Conservation (phyloP, 169 alveolate genomes). For the Plasmodium blacklocki region DNA sequence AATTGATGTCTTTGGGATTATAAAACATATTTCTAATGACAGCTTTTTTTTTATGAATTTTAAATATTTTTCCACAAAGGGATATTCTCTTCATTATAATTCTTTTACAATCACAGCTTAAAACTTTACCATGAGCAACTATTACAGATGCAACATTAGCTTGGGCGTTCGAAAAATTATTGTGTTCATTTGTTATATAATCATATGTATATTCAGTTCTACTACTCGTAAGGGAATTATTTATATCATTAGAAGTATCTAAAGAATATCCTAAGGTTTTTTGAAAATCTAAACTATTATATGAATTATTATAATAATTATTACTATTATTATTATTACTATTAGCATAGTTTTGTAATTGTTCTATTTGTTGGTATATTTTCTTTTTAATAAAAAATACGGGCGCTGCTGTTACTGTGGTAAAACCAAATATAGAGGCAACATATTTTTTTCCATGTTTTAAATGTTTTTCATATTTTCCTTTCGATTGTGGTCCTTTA, state of each 20-base stretch:
- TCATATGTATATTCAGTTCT: too few relatives aligned
- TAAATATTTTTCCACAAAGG: conserved; percentile 97
- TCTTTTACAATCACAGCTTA: conserved; percentile 94
- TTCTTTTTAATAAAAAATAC: conserved; percentile 56
- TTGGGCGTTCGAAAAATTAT: background rate
- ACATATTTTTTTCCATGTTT: conserved; percentile 80
- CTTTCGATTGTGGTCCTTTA: conserved; percentile 80
- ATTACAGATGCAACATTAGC: conserved; percentile 6
- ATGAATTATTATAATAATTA: too few relatives aligned
- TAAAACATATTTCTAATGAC: conserved; percentile 98
- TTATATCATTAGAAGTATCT: background rate
- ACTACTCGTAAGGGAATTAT: background rate
- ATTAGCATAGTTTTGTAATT: background rate
- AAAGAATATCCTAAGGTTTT: background rate
- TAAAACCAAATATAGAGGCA: conserved; percentile 86
- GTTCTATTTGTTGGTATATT: background rate
- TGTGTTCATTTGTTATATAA: background rate
- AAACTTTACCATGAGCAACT: conserved; percentile 92
- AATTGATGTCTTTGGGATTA: conserved; percentile 96
- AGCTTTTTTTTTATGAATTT: conserved; percentile 96
- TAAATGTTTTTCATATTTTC: conserved; percentile 78
- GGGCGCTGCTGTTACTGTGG: conserved; percentile 86
- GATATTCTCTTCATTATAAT: conserved; percentile 96
- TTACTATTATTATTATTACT: background rate
- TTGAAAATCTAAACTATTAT: background rate